Evolutionary conservation across 257 asterid genomes (phyloP).

Genomic region (Penstemon eatonii): DNA sequence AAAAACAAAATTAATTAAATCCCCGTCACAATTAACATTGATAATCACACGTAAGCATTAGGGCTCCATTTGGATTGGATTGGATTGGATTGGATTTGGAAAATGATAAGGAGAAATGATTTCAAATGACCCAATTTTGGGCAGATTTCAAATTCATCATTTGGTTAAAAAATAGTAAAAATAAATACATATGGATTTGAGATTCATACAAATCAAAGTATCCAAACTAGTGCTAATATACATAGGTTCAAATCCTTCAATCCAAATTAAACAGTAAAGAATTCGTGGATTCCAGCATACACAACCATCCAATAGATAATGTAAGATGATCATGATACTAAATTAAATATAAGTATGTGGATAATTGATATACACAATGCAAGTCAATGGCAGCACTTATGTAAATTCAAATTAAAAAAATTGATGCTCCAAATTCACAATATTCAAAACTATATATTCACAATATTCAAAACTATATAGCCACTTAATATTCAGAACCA

Average conservation of each 20-base stretch:
- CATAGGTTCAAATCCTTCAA: too few relatives aligned
- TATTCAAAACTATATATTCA: slow-evolving; percentile 1
- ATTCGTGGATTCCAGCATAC: background rate
- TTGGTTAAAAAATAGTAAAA: too few relatives aligned
- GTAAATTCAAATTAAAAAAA: slow-evolving; percentile 5
- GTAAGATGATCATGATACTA: slow-evolving; percentile 10
- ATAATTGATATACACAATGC: too few relatives aligned
- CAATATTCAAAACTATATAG: slow-evolving; percentile 5
- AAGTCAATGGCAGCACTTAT: slow-evolving; percentile 2
- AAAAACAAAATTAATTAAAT: slow-evolving; percentile 30
- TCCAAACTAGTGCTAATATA: too few relatives aligned
- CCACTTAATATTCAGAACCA: slow-evolving; percentile 2
- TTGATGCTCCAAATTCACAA: background rate
- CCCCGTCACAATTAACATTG: slow-evolving; percentile 15
- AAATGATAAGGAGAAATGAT: too few relatives aligned
- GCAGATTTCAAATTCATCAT: too few relatives aligned
- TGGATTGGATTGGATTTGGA: too few relatives aligned
- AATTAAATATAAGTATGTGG: slow-evolving; percentile 2
- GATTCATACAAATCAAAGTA: too few relatives aligned
- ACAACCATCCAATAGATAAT: slow-evolving; percentile 6
- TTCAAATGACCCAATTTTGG: too few relatives aligned
- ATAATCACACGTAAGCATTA: background rate
- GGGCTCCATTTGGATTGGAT: too few relatives aligned
- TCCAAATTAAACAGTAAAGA: too few relatives aligned
- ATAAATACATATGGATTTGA: too few relatives aligned